Evolutionary conservation across 345 rosid genomes (phyloP).

Genomic region (Aquilaria yunnanensis): DNA sequence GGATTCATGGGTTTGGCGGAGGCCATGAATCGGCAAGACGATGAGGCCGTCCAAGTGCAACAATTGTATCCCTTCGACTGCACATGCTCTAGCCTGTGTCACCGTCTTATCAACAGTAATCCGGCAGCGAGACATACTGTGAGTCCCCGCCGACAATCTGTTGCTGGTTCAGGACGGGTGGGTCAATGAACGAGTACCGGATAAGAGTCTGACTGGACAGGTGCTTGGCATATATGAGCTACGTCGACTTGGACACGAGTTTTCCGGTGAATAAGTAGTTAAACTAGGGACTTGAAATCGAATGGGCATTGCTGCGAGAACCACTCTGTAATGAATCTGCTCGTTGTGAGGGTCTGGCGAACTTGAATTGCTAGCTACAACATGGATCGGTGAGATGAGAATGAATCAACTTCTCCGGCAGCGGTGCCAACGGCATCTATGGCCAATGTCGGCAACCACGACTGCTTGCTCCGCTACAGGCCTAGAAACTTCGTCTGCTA

Average conservation of each 20-base stretch:
- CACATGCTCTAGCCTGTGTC: constrained; percentile 21
- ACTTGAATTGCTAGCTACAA: constrained; percentile 5
- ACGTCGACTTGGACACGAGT: constrained; percentile 9
- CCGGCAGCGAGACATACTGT: constrained; percentile 2
- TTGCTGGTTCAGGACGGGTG: constrained; percentile 12
- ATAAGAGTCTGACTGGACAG: constrained; percentile 11
- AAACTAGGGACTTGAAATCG: constrained; percentile 9
- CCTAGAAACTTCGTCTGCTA: too few relatives aligned
- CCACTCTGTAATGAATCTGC: not conserved
- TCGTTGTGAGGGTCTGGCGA: not conserved
- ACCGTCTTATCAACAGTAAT: constrained; percentile 11
- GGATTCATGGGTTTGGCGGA: too few relatives aligned
- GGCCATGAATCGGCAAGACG: too few relatives aligned
- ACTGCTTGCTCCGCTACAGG: too few relatives aligned
- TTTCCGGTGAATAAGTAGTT: constrained; percentile 13
- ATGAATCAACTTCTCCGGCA: too few relatives aligned
- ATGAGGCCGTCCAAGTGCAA: not conserved
- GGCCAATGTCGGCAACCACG: too few relatives aligned
- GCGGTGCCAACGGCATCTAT: not conserved
- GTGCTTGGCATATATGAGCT: constrained; percentile 14
- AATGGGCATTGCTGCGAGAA: constrained; percentile 8
- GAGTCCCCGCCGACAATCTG: constrained; percentile 1
- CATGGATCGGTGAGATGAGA: not conserved
- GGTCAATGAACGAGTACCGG: not conserved
- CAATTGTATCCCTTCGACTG: constrained; percentile 18